phyloP scores from a whole-genome alignment of 495 filamentous ascomycete genomes.

The Penicillium samsonianum region DNA sequence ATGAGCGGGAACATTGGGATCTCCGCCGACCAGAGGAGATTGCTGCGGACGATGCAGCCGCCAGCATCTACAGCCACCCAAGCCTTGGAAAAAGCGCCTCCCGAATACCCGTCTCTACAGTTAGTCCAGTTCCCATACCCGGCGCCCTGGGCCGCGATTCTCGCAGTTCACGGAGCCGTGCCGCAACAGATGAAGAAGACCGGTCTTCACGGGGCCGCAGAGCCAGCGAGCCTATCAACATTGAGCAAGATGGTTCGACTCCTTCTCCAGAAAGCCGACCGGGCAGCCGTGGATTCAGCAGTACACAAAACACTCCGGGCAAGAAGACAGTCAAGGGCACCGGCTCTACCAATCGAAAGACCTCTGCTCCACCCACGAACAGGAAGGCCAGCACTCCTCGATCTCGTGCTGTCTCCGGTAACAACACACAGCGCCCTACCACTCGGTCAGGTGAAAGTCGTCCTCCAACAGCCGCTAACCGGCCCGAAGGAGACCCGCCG shows the following conservation, averaged over 20 bases:
- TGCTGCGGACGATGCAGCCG: slow-evolving; percentile 59
- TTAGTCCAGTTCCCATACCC: slow-evolving; percentile 70
- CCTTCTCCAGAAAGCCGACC: slow-evolving; percentile 47
- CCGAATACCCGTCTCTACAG: slow-evolving; percentile 79
- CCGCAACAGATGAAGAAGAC: slow-evolving; percentile 48
- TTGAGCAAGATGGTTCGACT: slow-evolving; percentile 53
- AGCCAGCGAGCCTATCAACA: slow-evolving; percentile 69
- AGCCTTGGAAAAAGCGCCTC: slow-evolving; percentile 58
- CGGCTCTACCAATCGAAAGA: slow-evolving; percentile 44
- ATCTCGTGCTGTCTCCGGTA: slow-evolving; percentile 42
- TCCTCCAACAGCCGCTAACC: slow-evolving; percentile 62
- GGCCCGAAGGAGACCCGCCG: slow-evolving; percentile 91
- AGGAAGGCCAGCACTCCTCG: slow-evolving; percentile 38
- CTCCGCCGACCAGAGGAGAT: slow-evolving; percentile 80
- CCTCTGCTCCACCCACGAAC: slow-evolving; percentile 42
- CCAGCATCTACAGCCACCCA: slow-evolving; percentile 45
- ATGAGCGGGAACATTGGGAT: slow-evolving; percentile 60
- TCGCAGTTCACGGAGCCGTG: slow-evolving; percentile 63
- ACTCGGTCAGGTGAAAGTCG: slow-evolving; percentile 62
- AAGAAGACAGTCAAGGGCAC: slow-evolving; percentile 48
- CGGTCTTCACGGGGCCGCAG: slow-evolving; percentile 63
- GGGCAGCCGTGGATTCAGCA: slow-evolving; percentile 40
- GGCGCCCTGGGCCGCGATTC: slow-evolving; percentile 66
- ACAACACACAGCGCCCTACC: slow-evolving; percentile 56
- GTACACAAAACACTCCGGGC: slow-evolving; percentile 32